Conservation (phyloP, 129 eudicot genomes). For the Apium graveolens region DNA sequence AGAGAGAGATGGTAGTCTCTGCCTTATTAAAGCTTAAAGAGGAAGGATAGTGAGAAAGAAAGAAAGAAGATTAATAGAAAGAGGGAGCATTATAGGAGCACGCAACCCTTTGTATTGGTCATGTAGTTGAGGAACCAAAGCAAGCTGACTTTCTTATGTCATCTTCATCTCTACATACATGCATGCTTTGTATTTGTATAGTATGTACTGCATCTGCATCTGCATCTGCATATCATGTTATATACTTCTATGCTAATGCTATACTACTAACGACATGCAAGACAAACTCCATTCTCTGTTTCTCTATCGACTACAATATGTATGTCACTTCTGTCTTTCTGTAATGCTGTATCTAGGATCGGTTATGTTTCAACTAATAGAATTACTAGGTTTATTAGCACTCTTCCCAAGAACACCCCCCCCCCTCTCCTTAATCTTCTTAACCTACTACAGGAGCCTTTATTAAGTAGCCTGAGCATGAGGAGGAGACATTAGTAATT, state of each 20-base stretch:
- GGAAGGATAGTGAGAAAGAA: background rate
- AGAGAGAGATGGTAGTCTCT: too few relatives aligned
- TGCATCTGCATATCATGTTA: too few relatives aligned
- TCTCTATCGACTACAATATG: background rate
- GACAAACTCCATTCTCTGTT: background rate
- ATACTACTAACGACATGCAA: background rate
- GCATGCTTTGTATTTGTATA: too few relatives aligned
- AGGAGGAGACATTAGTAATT: too few relatives aligned
- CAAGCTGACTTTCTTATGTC: background rate
- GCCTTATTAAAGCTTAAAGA: background rate
- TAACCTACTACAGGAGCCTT: too few relatives aligned
- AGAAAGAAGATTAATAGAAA: background rate
- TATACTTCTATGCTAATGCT: background rate
- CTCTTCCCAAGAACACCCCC: background rate
- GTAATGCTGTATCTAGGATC: background rate
- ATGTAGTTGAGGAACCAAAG: background rate
- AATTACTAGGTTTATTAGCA: background rate
- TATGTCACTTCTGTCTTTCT: background rate
- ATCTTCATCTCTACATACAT: too few relatives aligned
- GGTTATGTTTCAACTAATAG: background rate
- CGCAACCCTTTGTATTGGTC: background rate
- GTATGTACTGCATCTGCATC: too few relatives aligned
- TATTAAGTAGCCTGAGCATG: too few relatives aligned
- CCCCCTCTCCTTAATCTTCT: background rate
- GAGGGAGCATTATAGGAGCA: background rate